Percentiles rank a stretch among this genome's conserved stretches.
These are phyloP conservation scores for Ramularia collo-cygni DNA, from an alignment of 2,329 filamentous ascomycete species.

Conservation along the genomic window DNA sequence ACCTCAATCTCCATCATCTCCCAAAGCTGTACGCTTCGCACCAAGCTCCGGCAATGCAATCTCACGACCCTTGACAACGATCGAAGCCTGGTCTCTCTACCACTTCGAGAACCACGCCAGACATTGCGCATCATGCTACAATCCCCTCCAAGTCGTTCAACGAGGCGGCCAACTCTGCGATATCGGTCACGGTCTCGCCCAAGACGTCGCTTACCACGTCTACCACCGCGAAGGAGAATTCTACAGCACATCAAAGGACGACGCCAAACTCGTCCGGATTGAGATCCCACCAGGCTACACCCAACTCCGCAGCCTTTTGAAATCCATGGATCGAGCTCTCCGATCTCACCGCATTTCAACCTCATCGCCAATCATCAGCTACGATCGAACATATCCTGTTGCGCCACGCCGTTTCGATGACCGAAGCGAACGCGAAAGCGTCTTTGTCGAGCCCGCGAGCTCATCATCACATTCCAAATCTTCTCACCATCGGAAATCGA, in stretches of 20 bases:
- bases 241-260: slow-evolving; percentile 24
- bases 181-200: slow-evolving; percentile 38
- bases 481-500: slow-evolving; percentile 5
- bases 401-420: slow-evolving; percentile 28
- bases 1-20: slow-evolving; percentile 15
- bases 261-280: slow-evolving; percentile 39
- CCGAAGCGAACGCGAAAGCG: slow-evolving; percentile 5
- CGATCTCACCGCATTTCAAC: slow-evolving; percentile 21
- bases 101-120: slow-evolving; percentile 43
- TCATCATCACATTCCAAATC: slow-evolving; percentile 1
- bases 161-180: slow-evolving; percentile 37
- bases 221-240: slow-evolving; percentile 32
- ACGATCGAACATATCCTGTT: slow-evolving; percentile 38
- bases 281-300: slow-evolving; percentile 39
- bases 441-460: slow-evolving; percentile 11
- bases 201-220: slow-evolving; percentile 39
- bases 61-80: slow-evolving; percentile 35
- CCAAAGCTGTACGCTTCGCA: slow-evolving; percentile 28
- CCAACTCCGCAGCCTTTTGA: slow-evolving; percentile 35
- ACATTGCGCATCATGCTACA: slow-evolving; percentile 38
- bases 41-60: slow-evolving; percentile 23
- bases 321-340: slow-evolving; percentile 35
- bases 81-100: slow-evolving; percentile 42
- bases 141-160: slow-evolving; percentile 39
- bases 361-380: slow-evolving; percentile 34